Conservation (phyloP, 2,329 filamentous ascomycete genomes). For the Diplodia sapinea region DNA sequence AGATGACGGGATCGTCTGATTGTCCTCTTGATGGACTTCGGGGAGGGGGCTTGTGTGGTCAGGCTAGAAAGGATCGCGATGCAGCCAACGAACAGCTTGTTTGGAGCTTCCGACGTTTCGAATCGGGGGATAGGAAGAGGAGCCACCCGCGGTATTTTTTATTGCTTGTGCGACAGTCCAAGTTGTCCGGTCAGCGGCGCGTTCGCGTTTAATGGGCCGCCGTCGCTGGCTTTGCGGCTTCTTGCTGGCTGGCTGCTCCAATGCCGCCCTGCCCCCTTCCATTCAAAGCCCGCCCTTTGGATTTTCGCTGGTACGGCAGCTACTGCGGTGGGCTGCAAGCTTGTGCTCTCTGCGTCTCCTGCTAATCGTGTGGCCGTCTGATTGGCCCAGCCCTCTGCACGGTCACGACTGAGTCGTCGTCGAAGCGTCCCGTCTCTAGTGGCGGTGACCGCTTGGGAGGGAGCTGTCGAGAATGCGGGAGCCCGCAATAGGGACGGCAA, state of each 20-base stretch:
- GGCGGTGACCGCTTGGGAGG: slow-evolving; percentile 14
- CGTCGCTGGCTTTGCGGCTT: not conserved
- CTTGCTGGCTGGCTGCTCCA: not conserved
- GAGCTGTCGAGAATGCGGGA: not conserved
- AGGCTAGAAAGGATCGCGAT: not conserved
- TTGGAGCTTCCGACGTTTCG: not conserved
- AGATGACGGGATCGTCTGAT: not conserved
- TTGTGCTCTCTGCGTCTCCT: slow-evolving; percentile 5
- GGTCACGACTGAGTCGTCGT: slow-evolving; percentile 16
- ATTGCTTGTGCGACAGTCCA: not conserved
- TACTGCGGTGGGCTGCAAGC: slow-evolving; percentile 6
- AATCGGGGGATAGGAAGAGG: too few species aligned
- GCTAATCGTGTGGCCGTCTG: slow-evolving; percentile 25
- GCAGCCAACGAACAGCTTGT: slow-evolving; percentile 1
- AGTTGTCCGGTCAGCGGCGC: not conserved
- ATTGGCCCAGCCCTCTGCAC: slow-evolving; percentile 12
- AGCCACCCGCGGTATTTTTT: not conserved
- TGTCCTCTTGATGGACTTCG: not conserved
- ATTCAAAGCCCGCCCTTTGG: not conserved
- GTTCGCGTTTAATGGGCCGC: not conserved
- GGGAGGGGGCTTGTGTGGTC: not conserved
- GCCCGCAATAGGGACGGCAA: not conserved
- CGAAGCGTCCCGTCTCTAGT: not conserved
- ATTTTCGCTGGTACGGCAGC: slow-evolving; percentile 10
- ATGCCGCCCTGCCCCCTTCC: not conserved